Conservation (phyloP, 345 rosid genomes). For the Moricandia moricandioides region DNA sequence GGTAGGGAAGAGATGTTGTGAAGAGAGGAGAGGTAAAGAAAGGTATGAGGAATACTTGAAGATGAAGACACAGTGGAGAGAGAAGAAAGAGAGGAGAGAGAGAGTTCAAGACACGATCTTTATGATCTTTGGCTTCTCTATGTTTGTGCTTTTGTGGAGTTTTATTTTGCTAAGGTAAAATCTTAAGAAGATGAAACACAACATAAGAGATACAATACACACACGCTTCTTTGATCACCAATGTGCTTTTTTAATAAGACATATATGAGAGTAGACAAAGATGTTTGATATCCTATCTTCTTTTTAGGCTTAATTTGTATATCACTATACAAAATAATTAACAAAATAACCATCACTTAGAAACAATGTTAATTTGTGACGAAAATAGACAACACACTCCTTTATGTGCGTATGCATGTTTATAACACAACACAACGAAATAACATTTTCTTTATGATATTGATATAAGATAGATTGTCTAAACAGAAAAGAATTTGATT, state of each 20-base stretch:
- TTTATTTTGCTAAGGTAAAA: slow-evolving; percentile 44
- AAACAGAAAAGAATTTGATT: too few relatives aligned
- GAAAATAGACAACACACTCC: too few relatives aligned
- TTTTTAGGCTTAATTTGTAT: too few relatives aligned
- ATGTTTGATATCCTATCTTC: too few relatives aligned
- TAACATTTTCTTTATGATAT: too few relatives aligned
- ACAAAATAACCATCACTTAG: too few relatives aligned
- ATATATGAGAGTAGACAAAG: too few relatives aligned
- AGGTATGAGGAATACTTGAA: slow-evolving; percentile 45
- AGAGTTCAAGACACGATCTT: slow-evolving; percentile 37
- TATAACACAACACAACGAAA: too few relatives aligned
- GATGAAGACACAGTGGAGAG: slow-evolving; percentile 40
- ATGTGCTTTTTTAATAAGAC: neutral
- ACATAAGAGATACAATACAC: neutral
- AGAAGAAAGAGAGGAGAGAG: slow-evolving; percentile 37
- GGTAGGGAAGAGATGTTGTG: slow-evolving; percentile 43
- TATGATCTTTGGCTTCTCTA: slow-evolving; percentile 42
- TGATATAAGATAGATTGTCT: too few relatives aligned
- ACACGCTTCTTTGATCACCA: neutral
- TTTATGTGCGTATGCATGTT: too few relatives aligned
- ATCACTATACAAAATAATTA: too few relatives aligned
- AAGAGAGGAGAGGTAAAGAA: neutral
- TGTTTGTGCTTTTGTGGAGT: slow-evolving; percentile 56
- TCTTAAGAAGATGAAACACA: neutral
- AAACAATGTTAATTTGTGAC: too few relatives aligned